Conservation (phyloP, 805 yeast genomes). For the Komagataella populi region DNA sequence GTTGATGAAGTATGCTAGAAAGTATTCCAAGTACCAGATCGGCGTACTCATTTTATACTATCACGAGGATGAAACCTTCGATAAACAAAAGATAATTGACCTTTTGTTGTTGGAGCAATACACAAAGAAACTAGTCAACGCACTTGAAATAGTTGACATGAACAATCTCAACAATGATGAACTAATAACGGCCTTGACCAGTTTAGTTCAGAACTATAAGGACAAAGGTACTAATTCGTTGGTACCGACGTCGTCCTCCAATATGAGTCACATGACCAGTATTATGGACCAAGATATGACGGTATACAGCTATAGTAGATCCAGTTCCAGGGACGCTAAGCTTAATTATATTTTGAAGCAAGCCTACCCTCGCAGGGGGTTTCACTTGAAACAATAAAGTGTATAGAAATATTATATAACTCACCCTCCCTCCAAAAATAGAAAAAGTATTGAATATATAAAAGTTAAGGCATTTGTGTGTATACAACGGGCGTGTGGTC, state of each 20-base stretch:
- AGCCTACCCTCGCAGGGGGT: neutral
- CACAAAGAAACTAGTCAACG: neutral
- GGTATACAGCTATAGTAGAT: neutral
- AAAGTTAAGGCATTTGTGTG: neutral
- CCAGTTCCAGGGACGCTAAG: neutral
- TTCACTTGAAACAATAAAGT: neutral
- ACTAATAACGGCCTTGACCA: neutral
- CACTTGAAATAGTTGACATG: neutral
- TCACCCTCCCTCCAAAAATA: neutral
- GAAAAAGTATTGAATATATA: no score
- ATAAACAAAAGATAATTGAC: neutral
- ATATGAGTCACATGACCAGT: neutral
- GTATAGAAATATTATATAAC: neutral
- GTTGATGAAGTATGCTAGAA: neutral
- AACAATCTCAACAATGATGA: neutral
- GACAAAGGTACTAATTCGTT: neutral
- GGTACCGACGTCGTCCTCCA: neutral
- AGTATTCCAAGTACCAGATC: neutral
- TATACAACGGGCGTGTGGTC: slow-evolving; percentile 18
- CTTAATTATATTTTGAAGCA: neutral
- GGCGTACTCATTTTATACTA: neutral
- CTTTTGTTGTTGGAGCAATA: neutral
- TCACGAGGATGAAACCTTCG: neutral
- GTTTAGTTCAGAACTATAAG: neutral
- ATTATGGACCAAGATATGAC: neutral